phyloP scores from a whole-genome alignment of 176 grass and related monocot genomes.

The Guadua angustifolia region DNA sequence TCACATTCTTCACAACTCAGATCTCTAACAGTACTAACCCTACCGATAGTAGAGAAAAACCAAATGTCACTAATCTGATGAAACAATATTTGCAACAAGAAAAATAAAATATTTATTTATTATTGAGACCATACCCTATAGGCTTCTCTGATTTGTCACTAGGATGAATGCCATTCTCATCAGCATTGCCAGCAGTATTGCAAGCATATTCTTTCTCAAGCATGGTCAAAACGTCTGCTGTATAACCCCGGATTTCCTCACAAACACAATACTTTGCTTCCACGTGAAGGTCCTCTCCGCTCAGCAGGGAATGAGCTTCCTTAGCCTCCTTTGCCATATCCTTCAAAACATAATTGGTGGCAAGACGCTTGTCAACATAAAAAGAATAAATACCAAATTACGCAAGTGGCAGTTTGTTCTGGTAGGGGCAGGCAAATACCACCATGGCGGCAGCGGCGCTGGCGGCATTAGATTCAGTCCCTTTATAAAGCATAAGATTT shows the following conservation, averaged over 20 bases:
- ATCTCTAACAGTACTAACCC: background rate
- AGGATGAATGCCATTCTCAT: background rate
- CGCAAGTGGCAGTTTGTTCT: background rate
- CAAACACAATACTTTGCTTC: background rate
- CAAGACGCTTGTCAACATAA: background rate
- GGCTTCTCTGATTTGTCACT: background rate
- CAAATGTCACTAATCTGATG: constrained; percentile 21
- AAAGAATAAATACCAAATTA: background rate
- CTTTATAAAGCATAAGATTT: background rate
- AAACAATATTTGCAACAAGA: background rate
- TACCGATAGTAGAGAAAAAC: background rate
- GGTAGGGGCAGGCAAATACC: background rate
- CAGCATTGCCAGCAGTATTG: background rate
- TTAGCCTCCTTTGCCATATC: background rate
- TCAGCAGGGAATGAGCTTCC: background rate
- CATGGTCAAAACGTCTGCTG: background rate
- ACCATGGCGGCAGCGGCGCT: background rate
- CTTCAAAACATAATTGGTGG: constrained; percentile 9
- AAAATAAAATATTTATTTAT: background rate
- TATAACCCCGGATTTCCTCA: background rate
- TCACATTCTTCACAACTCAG: background rate
- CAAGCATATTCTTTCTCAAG: constrained; percentile 2
- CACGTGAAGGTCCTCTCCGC: background rate
- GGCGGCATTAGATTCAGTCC: background rate
- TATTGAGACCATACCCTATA: background rate